These are phyloP conservation scores for Rubia tinctorum DNA, from an alignment of 305 asterid species.

Conservation along the genomic window DNA sequence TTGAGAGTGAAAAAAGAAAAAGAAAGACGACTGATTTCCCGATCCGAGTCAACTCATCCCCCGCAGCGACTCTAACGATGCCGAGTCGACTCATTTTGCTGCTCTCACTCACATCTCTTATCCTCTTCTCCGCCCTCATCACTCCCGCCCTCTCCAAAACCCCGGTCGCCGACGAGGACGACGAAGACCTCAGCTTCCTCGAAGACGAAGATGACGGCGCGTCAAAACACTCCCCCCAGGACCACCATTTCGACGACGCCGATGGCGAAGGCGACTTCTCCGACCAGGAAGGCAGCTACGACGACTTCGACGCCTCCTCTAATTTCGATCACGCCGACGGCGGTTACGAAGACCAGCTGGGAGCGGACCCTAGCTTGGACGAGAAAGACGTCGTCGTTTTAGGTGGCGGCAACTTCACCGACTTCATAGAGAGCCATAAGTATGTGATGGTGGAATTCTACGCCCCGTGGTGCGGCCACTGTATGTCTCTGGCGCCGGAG, in stretches of 20 bases:
- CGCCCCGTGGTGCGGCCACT: constrained; percentile 98
- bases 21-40: background rate
- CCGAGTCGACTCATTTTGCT: constrained; percentile 42
- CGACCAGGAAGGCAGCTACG: constrained; percentile 51
- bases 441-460: constrained; percentile 91
- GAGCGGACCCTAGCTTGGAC: constrained; percentile 36
- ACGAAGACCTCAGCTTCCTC: constrained; percentile 82
- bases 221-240: constrained; percentile 10
- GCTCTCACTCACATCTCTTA: constrained; percentile 45
- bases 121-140: constrained; percentile 41
- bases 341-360: constrained; percentile 36
- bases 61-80: constrained; percentile 29
- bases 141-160: constrained; percentile 27
- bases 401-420: constrained; percentile 67
- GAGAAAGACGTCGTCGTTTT: constrained; percentile 75
- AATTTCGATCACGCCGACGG: constrained; percentile 35
- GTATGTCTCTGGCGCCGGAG: constrained; percentile 88
- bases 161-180: constrained; percentile 38
- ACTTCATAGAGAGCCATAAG: constrained; percentile 54
- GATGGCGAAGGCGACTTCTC: constrained; percentile 42
- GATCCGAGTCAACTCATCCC: constrained; percentile 40
- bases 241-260: constrained; percentile 40
- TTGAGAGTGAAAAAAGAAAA: background rate
- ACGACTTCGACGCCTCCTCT: constrained; percentile 59
- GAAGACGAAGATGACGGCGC: constrained; percentile 39